These are phyloP conservation scores for Globisporangium yorkense DNA, from an alignment of 352 stramenopile species.

Conservation along the genomic window DNA sequence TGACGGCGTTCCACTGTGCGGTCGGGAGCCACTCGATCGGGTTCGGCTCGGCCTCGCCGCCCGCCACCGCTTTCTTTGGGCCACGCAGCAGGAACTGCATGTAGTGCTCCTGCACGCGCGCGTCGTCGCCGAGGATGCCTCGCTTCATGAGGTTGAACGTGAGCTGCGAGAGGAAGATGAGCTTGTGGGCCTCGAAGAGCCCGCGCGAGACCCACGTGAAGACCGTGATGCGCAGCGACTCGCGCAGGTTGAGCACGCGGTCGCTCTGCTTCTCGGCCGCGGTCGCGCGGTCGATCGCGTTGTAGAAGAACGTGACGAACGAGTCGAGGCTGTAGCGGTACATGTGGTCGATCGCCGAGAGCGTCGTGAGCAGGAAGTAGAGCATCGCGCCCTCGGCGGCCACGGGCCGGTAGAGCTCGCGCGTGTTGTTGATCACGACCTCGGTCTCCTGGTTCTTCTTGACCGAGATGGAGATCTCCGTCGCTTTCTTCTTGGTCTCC, in stretches of 20 bases:
- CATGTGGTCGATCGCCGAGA: slow-evolving; percentile 96
- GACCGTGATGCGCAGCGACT: slow-evolving; percentile 94
- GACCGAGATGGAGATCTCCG: slow-evolving; percentile 94
- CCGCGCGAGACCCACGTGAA: slow-evolving; percentile 95
- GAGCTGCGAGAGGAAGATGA: slow-evolving; percentile 96
- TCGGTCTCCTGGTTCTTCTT: slow-evolving; percentile 94
- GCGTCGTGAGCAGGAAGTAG: slow-evolving; percentile 96
- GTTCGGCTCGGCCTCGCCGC: slow-evolving; percentile 55
- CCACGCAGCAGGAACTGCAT: slow-evolving; percentile 95
- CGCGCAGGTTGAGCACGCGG: slow-evolving; percentile 89
- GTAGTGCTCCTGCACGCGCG: slow-evolving; percentile 91
- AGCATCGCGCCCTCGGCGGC: slow-evolving; percentile 95
- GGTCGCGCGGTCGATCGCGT: slow-evolving; percentile 89
- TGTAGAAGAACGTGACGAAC: slow-evolving; percentile 97
- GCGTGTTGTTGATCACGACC: slow-evolving; percentile 92
- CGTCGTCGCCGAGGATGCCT: slow-evolving; percentile 92
- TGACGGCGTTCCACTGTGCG: slow-evolving; percentile 88
- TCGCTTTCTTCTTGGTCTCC: slow-evolving; percentile 94
- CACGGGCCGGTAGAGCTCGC: slow-evolving; percentile 92
- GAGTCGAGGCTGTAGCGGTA: slow-evolving; percentile 97
- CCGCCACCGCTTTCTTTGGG: slow-evolving; percentile 58
- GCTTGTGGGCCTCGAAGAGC: slow-evolving; percentile 95
- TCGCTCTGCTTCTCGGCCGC: slow-evolving; percentile 86
- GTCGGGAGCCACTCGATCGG: slow-evolving; percentile 91
- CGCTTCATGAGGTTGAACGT: slow-evolving; percentile 97